These are phyloP conservation scores for Perkinsus marinus DNA, from an alignment of 169 alveolate genomes.

Conservation along the genomic window DNA sequence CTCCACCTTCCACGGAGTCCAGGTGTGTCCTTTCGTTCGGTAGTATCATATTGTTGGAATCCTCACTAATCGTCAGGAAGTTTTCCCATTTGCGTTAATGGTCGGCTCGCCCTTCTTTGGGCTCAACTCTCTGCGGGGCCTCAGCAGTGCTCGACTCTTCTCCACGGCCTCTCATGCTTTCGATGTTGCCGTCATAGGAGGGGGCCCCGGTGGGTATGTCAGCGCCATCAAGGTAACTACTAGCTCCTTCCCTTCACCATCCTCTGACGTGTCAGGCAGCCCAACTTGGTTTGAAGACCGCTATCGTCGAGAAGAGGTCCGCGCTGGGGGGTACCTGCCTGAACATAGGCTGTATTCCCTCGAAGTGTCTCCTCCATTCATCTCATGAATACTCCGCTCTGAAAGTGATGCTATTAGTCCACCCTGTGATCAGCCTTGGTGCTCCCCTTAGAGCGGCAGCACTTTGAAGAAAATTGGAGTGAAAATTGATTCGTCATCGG, in stretches of 20 bases:
- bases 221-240: slow-evolving; percentile 69
- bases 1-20: too few species aligned
- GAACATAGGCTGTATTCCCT: slow-evolving; percentile 96
- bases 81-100: too few species aligned
- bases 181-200: slow-evolving; percentile 76
- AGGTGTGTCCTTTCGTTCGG: too few species aligned
- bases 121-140: not conserved
- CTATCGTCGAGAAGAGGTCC: slow-evolving; percentile 84
- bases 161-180: slow-evolving; percentile 9
- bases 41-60: too few species aligned
- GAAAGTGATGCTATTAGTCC: not conserved
- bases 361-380: slow-evolving; percentile 81
- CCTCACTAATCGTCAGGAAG: too few species aligned
- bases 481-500: not conserved
- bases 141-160: not conserved
- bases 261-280: slow-evolving; percentile 52
- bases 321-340: slow-evolving; percentile 95
- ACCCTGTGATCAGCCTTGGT: too few species aligned
- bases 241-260: not conserved
- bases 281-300: slow-evolving; percentile 83
- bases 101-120: not conserved
- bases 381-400: slow-evolving; percentile 65
- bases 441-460: not conserved
- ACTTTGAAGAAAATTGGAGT: not conserved
- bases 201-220: slow-evolving; percentile 88